Evolutionary conservation across 2,329 filamentous ascomycete genomes (phyloP), one percentile per base, ranked within the genome.

Genomic region (Botrytis tulipae): DNA sequence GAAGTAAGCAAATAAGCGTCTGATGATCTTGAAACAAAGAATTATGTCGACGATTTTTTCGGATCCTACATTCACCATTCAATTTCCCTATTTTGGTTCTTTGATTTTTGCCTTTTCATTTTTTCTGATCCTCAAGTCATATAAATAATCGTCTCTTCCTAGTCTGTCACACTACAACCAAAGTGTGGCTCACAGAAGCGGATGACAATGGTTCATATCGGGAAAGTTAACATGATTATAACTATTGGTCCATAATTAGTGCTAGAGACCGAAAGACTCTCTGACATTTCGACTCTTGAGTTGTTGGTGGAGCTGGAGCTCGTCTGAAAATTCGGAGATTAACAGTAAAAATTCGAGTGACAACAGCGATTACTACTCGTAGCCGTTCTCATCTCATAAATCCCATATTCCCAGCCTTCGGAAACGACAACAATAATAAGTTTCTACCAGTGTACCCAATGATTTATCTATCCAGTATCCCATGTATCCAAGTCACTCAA

Each of bases 41-140:
- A n/a, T n/a, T 0, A 14, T 5, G 48, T n/a, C 4, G 5, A 12
- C 0, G 2, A 0, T 10, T n/a, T 4, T 51, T 51, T 4, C 25
- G 3, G 5, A 14, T 51, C 48, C 5, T 2, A n/a, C 0, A 46
- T 46, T 46, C 18, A 46, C 44, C 9, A 46, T 9, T 46, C 0
- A 0, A 10, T 48, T 48, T 1, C 10, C 20, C 8, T 9, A 22
- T 46, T 3, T 22, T 46, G 7, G 3, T 22, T 46, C 4, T 25
- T 2, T 10, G 2, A 10, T 37, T 37, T 37, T 37, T 37, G 37
- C 37, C 46, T 48, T 20, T 48, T 12, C 46, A 25, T 25, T 12
- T 12, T 25, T 51, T n/a, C n/a, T 51, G 12, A 4, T 51, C 25
- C 22, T 25, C 12, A 14, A 14, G 12, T 14, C 7, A 0, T n/a